Base-by-base conservation (phyloP, 2,329 filamentous ascomycete species). In the Cordyceps tenuipes region DNA sequence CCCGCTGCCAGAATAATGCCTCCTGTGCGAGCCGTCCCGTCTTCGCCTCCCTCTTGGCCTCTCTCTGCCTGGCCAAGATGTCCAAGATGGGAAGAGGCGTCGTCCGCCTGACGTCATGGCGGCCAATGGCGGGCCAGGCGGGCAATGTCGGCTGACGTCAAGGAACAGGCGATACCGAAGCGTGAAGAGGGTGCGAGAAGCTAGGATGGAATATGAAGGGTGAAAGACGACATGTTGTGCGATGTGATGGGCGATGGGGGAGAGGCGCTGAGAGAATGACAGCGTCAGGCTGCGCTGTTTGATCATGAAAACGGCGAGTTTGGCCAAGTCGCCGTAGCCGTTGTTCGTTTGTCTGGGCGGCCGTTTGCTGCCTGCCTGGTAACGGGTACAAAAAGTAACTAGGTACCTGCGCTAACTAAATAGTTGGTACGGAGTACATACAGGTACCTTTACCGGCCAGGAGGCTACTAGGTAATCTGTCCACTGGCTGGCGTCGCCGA, bases 101-200 rank as follows among this genome's bases (percentile, higher is more conserved):
- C 52, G 60, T 50, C 54, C 60, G 26, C 21, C 60, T 61, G 60
- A 61, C 60, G 60, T 61, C 60, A 61, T 61, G 48, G 41, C 54
- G 43, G 49, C 60, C 60, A 61, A 58, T 54, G 39, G 48, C 41
- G 34, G 36, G 17, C 29, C 46, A 12, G 47, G 23, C 34, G 23
- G 49, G 44, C 39, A 47, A 47, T 49, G 60, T 61, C 60, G 53
- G 53, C 59, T 61, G 59, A 61, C 59, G 59, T 61, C 59, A 61
- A 61, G 53, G 34, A 48, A 9, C 50, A 60, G 58, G 41, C n/a
- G 57, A 59, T 41, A 12, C 17, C 15, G 48, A 44, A 52, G 21
- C 48, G 48, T 53, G 46, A 50, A 50, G 46, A 49, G 3, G 19
- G 5, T 34, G 26, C n/a, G 36, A 44, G 46, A 50, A 43, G 21